Evolutionary conservation across 1,139 yeast genomes (phyloP), one percentile per base, ranked within the genome.

Genomic region (Fermentozyma sake): DNA sequence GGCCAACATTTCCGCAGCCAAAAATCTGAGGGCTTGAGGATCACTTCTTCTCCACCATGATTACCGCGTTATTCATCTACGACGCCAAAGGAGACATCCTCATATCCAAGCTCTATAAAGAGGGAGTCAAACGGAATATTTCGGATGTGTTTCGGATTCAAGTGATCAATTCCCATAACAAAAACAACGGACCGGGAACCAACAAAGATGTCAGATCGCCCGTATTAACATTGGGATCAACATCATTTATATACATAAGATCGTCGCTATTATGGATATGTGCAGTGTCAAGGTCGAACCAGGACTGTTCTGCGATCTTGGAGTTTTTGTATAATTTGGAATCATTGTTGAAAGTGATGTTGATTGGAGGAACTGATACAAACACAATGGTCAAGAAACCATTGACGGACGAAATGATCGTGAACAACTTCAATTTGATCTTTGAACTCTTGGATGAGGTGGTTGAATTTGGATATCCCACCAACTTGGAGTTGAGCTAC

Each of bases 101-200:
- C 28, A 76, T 89, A 29, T 79, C 93, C 16, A 75, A 85, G 37
- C 52, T 84, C 24, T 81, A 79, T 54, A 31, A 32, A 27, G 45
- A 39, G 14, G 50, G 52, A 14, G 50, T 48, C 31, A 64, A 50
- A 36, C 44, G 69, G 12, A 81, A 81, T 31, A 77, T 89, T 20
- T 71, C 93, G n/a, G 97, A 89, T 42, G 86, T 87, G 23, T 91
- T 91, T 50, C 72, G 96, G 18, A 81, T 89, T 37, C 96, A 91
- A 49, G 95, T 87, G 20, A 84, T 89, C 27, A 68, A 85, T 29
- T 32, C 55, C 26, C 52, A 53, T 23, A 34, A 35, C 23, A 30
- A 34, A 17, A 22, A 33, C 11, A 35, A 41, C 14, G 37, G 32
- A 8, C 31, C 40, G 7, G 38, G 44, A 26, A 27, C 27, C 18